Evolutionary conservation across 441 rosid species (phyloP).

Genomic region (Brassica balearica): DNA sequence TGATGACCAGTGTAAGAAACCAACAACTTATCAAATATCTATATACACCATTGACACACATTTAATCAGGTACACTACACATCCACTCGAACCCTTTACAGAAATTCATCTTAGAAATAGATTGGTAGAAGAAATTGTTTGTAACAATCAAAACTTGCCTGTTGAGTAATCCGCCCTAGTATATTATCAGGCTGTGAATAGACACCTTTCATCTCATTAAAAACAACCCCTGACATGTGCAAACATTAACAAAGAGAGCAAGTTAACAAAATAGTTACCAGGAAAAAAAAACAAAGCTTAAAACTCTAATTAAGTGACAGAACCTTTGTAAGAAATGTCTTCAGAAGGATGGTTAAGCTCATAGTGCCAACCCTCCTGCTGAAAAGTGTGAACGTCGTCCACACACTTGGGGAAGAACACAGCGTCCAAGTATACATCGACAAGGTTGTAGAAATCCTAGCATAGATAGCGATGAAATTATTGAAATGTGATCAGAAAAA

Average conservation of each 20-base stretch:
- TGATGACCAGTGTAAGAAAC: slow-evolving; percentile 2
- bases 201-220: slow-evolving; percentile 99
- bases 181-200: slow-evolving; percentile 98
- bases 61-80: slow-evolving; percentile 2
- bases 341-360: slow-evolving; percentile 88
- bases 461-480: slow-evolving; percentile 13
- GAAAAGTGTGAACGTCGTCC: slow-evolving; percentile 86
- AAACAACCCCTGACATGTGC: slow-evolving; percentile 81
- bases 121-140: not conserved
- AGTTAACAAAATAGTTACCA: too few relatives aligned
- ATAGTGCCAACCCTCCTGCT: slow-evolving; percentile 95
- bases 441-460: slow-evolving; percentile 95
- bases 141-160: slow-evolving; percentile 53
- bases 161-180: slow-evolving; percentile 80
- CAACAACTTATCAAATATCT: not conserved
- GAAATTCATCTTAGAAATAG: not conserved
- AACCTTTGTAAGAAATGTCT: slow-evolving; percentile 93
- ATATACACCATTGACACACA: not conserved
- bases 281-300: too few relatives aligned
- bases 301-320: not conserved
- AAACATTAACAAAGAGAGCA: slow-evolving; percentile 11
- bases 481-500: not conserved
- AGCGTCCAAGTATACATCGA: slow-evolving; percentile 95
- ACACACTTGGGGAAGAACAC: slow-evolving; percentile 96
- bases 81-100: not conserved